Evolutionary conservation across 495 filamentous ascomycete genomes (phyloP).

Genomic region (Talaromyces nanjingensis): DNA sequence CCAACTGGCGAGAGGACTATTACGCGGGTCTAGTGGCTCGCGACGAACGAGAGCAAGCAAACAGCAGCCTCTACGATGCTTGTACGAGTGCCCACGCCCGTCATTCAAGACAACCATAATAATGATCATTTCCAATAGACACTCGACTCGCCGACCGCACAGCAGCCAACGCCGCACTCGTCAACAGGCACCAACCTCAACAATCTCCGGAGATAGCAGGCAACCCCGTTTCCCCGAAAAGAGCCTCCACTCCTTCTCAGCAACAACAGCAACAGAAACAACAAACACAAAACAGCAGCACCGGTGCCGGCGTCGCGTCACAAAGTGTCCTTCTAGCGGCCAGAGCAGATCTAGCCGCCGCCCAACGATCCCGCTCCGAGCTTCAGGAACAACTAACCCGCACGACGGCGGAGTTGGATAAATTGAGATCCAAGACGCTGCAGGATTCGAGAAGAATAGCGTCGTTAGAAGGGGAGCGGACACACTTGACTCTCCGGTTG

Average conservation of each 20-base stretch:
- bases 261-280: constrained; percentile 17
- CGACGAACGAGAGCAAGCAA: constrained; percentile 52
- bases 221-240: constrained; percentile 6
- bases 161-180: constrained; percentile 18
- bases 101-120: neutral
- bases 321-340: constrained; percentile 41
- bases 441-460: constrained; percentile 51
- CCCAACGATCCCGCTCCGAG: constrained; percentile 63
- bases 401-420: constrained; percentile 54
- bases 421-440: constrained; percentile 48
- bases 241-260: constrained; percentile 10
- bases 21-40: constrained; percentile 45
- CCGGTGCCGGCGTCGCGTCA: constrained; percentile 11
- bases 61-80: constrained; percentile 46
- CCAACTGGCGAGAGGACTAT: constrained; percentile 55
- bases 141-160: constrained; percentile 64
- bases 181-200: constrained; percentile 30
- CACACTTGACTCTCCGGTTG: constrained; percentile 51
- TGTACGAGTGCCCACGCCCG: constrained; percentile 33
- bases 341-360: constrained; percentile 59
- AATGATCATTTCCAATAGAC: constrained; percentile 35
- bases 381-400: constrained; percentile 54
- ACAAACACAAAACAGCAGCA: constrained; percentile 3
- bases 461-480: constrained; percentile 56
- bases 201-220: constrained; percentile 13